Conservation (phyloP, 805 yeast species). For the Cyberlindnera mrakii region DNA sequence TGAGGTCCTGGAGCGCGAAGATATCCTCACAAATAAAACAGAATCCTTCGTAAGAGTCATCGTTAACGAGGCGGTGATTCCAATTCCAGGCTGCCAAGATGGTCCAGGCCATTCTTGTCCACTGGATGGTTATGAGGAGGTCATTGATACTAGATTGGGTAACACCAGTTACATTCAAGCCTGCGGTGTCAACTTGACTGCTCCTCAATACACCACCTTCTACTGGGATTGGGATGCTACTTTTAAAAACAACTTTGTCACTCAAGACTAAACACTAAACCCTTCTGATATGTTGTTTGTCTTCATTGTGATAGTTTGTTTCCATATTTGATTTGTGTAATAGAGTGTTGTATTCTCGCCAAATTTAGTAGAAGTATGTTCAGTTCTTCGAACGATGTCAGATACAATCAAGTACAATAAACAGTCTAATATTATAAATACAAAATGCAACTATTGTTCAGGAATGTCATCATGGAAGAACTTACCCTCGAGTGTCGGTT, state of each 20-base stretch:
- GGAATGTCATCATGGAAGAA: constrained; percentile 92
- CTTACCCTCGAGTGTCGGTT: constrained; percentile 85
- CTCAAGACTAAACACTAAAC: not conserved
- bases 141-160: constrained; percentile 26
- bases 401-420: not conserved
- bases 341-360: too few species aligned
- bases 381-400: not conserved
- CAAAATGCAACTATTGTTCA: constrained; percentile 30
- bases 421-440: not conserved
- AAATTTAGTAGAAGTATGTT: too few species aligned
- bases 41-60: constrained; percentile 39
- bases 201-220: constrained; percentile 16
- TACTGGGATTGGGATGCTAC: constrained; percentile 21
- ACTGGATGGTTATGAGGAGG: constrained; percentile 27
- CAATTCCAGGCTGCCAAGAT: constrained; percentile 38
- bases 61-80: constrained; percentile 50
- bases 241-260: constrained; percentile 12
- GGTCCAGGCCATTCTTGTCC: constrained; percentile 53
- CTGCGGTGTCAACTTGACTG: constrained; percentile 23
- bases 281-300: not conserved
- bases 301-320: not conserved
- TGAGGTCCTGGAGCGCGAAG: constrained; percentile 42
- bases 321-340: too few species aligned
- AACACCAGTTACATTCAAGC: constrained; percentile 26
- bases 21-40: constrained; percentile 24